phyloP scores from a whole-genome alignment of 768 basidiomycete genomes.

The Gyrodon lividus region DNA sequence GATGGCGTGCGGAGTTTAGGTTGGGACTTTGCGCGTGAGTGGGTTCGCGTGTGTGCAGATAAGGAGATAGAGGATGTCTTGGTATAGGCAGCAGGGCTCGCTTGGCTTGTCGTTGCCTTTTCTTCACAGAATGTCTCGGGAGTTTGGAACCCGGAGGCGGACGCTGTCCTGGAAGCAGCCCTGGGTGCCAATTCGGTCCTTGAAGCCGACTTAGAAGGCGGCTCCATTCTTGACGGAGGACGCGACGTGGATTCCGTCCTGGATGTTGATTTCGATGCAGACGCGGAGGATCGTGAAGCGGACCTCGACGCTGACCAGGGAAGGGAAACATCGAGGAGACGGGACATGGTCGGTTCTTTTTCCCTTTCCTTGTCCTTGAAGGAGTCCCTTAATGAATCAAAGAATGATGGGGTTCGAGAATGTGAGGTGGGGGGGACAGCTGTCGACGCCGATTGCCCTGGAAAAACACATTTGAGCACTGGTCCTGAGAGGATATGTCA shows the following conservation, averaged over 20 bases:
- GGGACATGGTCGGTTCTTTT: slow-evolving; percentile 27
- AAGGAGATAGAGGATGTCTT: slow-evolving; percentile 1
- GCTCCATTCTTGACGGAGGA: slow-evolving; percentile 18
- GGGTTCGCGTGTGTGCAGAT: slow-evolving; percentile 4
- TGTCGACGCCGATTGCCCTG: slow-evolving; percentile 37
- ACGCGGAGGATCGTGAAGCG: slow-evolving; percentile 10
- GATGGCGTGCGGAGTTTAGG: slow-evolving; percentile 28
- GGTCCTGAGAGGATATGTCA: slow-evolving; percentile 13
- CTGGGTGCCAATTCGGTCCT: slow-evolving; percentile 9
- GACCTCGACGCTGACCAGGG: slow-evolving; percentile 32
- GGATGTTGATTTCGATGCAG: slow-evolving; percentile 14
- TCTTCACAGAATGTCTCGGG: slow-evolving; percentile 2
- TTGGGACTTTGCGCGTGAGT: slow-evolving; percentile 36
- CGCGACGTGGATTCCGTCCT: slow-evolving; percentile 14
- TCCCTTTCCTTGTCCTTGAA: slow-evolving; percentile 29
- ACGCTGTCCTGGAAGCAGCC: neutral
- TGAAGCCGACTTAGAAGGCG: slow-evolving; percentile 14
- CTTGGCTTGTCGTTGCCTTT: neutral
- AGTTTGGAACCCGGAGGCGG: neutral
- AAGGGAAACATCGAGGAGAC: slow-evolving; percentile 34
- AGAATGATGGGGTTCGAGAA: slow-evolving; percentile 14
- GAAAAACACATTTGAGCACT: neutral
- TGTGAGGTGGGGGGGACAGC: slow-evolving; percentile 11
- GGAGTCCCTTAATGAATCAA: slow-evolving; percentile 20
- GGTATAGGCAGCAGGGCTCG: neutral